Percentiles rank a stretch among this genome's conserved stretches.
Evolutionary conservation across 768 basidiomycete species (phyloP).

Genomic region (Panaeolus cyanescens): DNA sequence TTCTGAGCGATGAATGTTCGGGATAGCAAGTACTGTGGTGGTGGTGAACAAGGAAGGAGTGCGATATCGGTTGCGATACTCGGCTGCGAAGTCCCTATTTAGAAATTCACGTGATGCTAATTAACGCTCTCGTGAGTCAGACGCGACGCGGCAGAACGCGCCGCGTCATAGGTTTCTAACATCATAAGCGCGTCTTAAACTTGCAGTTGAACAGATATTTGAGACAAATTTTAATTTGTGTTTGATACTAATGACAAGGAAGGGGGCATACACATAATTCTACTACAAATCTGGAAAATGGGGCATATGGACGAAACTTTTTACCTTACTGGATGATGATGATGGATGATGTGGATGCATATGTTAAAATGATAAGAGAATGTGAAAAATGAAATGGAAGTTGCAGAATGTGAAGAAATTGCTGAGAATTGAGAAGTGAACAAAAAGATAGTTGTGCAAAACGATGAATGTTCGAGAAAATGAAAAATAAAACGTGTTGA

Average conservation of each 20-base stretch:
- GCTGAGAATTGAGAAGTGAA: neutral
- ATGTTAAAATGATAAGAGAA: neutral
- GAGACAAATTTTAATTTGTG: neutral
- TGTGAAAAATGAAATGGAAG: neutral
- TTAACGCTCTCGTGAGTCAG: neutral
- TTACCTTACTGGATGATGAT: constrained; percentile 1
- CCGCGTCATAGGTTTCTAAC: neutral
- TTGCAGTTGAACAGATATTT: neutral
- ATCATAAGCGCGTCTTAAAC: no score
- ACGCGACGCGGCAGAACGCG: neutral
- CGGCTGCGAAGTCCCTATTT: neutral
- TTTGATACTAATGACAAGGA: neutral
- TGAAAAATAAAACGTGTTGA: no score
- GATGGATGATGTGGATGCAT: neutral
- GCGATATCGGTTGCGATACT: neutral
- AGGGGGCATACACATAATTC: constrained; percentile 1
- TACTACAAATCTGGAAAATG: neutral
- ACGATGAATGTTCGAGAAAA: no score
- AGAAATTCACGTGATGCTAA: neutral
- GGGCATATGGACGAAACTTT: neutral
- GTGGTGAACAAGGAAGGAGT: neutral
- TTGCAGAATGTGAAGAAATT: neutral
- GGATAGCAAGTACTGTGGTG: neutral
- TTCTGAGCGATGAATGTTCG: neutral
- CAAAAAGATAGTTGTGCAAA: no score